Evolutionary conservation across 177 flowering plant species (phyloP).

Genomic region (Vitis hybrid): DNA sequence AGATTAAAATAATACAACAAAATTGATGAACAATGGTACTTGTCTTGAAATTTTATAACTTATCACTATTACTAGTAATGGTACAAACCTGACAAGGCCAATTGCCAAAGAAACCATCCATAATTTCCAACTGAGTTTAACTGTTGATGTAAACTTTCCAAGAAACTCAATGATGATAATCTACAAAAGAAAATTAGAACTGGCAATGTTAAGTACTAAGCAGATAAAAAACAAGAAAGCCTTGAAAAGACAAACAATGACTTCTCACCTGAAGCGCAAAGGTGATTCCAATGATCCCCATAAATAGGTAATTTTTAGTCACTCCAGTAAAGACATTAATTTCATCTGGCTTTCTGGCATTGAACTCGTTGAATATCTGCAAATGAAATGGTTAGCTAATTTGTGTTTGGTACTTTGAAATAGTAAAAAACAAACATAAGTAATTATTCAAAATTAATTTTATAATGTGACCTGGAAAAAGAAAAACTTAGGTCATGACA

Average conservation of each 20-base stretch:
- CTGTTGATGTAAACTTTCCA: slow-evolving; percentile 57
- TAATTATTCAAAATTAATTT: background rate
- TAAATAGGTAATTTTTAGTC: slow-evolving; percentile 51
- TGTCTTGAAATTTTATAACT: too few species aligned
- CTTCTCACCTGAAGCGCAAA: slow-evolving; percentile 54
- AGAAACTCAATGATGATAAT: slow-evolving; percentile 55
- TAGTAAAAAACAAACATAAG: background rate
- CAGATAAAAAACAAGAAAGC: background rate
- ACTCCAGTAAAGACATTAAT: slow-evolving; percentile 60
- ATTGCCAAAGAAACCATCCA: slow-evolving; percentile 56
- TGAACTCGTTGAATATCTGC: slow-evolving; percentile 74
- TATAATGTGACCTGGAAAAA: background rate
- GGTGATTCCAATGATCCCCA: slow-evolving; percentile 53
- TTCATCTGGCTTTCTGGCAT: slow-evolving; percentile 73
- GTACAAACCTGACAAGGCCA: slow-evolving; percentile 52
- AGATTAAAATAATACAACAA: too few species aligned
- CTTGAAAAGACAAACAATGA: background rate
- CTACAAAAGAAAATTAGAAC: slow-evolving; percentile 22
- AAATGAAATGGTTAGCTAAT: background rate
- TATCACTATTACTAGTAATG: background rate
- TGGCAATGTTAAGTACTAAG: background rate
- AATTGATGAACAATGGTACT: too few species aligned
- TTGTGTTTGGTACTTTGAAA: background rate
- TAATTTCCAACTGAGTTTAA: slow-evolving; percentile 37
- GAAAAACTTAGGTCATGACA: background rate